Evolutionary conservation across 345 rosid genomes (phyloP), one percentile per base, ranked within the genome.

Genomic region (Arabidopsis suecica): DNA sequence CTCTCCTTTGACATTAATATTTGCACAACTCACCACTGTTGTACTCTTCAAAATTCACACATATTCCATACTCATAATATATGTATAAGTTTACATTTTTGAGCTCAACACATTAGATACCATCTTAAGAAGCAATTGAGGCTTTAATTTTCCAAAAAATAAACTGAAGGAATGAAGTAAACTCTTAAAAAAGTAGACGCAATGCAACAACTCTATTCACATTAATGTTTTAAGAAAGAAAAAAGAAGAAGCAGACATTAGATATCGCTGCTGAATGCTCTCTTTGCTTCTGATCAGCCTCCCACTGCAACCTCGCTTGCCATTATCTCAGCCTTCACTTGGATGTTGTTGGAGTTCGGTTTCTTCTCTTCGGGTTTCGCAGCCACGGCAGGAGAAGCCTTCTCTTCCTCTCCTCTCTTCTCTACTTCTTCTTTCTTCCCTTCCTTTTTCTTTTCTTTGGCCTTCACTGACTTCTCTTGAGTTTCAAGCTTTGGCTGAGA

Each of bases 301-400:
- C 91, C 94, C 36, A 89, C 98, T 0, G 80, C 62, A 33, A 93
- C 91, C 70, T 82, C 85, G 49, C 51, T 83, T 13, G 85, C 75
- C 81, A 85, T 84, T 28, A 84, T 82, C 77, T 90, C 94, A 5
- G 82, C 63, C 59, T 80, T 88, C 40, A 83, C 81, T 51, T 80
- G 87, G 9, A 67, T 79, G 34, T 68, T 71, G 64, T 78, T 73
- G 56, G 84, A 66, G 41, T 77, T 71, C 3, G 47, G 75, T 67
- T 63, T 76, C 83, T 81, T 81, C 80, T 3, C 78, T 55, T 65
- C 78, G 0, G 65, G 18, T 58, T 72, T 60, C 9, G 71, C 69
- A 69, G 65, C 59, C 40, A 60, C 79, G 3, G 56, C 22, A 41
- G 83, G 30, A 23, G 25, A 23, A 40, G 77, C 68, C 49, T 58